Percentiles rank a stretch among this genome's conserved stretches.
These are phyloP conservation scores for Pleurotus salmoneostramineus DNA, from an alignment of 768 basidiomycete species.

Conservation along the genomic window DNA sequence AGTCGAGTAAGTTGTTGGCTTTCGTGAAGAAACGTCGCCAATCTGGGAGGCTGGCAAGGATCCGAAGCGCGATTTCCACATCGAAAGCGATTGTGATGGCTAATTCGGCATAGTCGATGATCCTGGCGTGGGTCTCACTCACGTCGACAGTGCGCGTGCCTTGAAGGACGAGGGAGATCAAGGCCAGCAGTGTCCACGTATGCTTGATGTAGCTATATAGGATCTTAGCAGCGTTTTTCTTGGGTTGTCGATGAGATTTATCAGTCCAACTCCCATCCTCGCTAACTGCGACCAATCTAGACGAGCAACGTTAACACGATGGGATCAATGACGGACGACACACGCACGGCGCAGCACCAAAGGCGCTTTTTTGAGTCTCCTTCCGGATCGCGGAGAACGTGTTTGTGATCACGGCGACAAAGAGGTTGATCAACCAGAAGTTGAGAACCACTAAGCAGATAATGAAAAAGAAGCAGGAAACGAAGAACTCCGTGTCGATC, in stretches of 20 bases:
- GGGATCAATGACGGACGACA: not conserved
- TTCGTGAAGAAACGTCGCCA: slow-evolving; percentile 76
- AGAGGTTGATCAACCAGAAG: slow-evolving; percentile 91
- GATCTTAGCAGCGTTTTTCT: slow-evolving; percentile 45
- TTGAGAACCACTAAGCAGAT: slow-evolving; percentile 82
- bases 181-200: slow-evolving; percentile 75
- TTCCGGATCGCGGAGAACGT: slow-evolving; percentile 85
- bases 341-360: slow-evolving; percentile 74
- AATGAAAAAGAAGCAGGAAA: slow-evolving; percentile 88
- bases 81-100: slow-evolving; percentile 82
- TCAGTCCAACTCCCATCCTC: slow-evolving; percentile 66
- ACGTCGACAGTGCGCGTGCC: slow-evolving; percentile 60
- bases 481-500: slow-evolving; percentile 87
- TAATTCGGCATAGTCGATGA: slow-evolving; percentile 66
- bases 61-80: slow-evolving; percentile 77
- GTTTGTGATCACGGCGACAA: slow-evolving; percentile 94
- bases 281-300: slow-evolving; percentile 30
- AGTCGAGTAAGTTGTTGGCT: slow-evolving; percentile 72
- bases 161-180: slow-evolving; percentile 69
- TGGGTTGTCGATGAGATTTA: slow-evolving; percentile 35
- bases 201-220: slow-evolving; percentile 58
- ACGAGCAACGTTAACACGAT: not conserved
- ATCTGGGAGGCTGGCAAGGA: slow-evolving; percentile 69
- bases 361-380: slow-evolving; percentile 88
- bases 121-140: slow-evolving; percentile 34